phyloP scores from a whole-genome alignment of 2,329 filamentous ascomycete species.

The Pseudocercospora pini-densiflorae region DNA sequence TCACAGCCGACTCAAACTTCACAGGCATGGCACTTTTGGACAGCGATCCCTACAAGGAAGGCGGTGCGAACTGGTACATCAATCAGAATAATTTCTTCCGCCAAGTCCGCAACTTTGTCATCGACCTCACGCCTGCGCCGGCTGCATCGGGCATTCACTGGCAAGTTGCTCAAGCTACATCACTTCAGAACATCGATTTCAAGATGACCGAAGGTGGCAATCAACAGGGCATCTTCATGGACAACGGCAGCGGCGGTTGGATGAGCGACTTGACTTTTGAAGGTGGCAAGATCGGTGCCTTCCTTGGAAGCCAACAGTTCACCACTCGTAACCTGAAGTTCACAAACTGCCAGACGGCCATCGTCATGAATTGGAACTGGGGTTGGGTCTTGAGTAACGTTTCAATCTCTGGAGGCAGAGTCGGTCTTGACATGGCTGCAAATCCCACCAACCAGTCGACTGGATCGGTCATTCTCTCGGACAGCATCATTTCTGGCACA shows the following conservation, averaged over 20 bases:
- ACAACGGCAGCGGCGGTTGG: constrained; percentile 47
- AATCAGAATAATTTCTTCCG: constrained; percentile 63
- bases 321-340: constrained; percentile 57
- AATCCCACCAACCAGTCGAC: constrained; percentile 57
- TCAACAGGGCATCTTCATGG: constrained; percentile 51
- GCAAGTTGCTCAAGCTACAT: constrained; percentile 61
- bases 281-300: constrained; percentile 64
- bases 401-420: constrained; percentile 50
- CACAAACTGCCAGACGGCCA: constrained; percentile 54
- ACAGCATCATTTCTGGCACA: constrained; percentile 79
- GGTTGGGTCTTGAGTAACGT: constrained; percentile 55
- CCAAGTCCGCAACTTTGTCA: constrained; percentile 59
- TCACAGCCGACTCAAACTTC: constrained; percentile 59
- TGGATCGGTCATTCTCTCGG: constrained; percentile 81
- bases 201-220: constrained; percentile 55
- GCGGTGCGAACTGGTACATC: constrained; percentile 55
- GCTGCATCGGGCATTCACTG: constrained; percentile 54
- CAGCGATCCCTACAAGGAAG: constrained; percentile 76
- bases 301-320: constrained; percentile 69
- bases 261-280: constrained; percentile 64
- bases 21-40: constrained; percentile 87
- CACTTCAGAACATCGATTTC: constrained; percentile 66
- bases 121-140: constrained; percentile 50
- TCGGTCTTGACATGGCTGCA: constrained; percentile 57
- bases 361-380: constrained; percentile 62